Conservation (phyloP, 495 filamentous ascomycete genomes). For the Trichoderma virens region DNA sequence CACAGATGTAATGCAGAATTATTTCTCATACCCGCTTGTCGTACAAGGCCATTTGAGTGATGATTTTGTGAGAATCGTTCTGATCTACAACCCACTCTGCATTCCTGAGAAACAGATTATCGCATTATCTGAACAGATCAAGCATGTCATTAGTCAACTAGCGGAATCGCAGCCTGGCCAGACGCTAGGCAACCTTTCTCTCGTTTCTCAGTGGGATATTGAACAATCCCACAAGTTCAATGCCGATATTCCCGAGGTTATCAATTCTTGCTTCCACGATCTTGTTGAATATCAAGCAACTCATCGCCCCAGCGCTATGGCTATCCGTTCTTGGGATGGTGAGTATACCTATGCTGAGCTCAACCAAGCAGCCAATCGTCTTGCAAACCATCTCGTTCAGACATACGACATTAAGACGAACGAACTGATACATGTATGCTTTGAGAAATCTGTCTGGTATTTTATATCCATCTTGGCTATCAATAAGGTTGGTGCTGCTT, state of each 20-base stretch:
- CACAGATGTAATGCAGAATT: not conserved
- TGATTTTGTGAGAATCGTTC: not conserved
- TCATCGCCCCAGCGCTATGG: not conserved
- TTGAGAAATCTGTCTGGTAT: constrained; percentile 46
- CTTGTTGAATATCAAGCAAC: not conserved
- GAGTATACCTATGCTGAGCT: constrained; percentile 39
- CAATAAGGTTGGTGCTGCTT: constrained; percentile 50
- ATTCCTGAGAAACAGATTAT: not conserved
- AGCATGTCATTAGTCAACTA: not conserved
- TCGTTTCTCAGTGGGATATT: not conserved
- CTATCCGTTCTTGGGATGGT: constrained; percentile 38
- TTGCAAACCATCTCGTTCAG: constrained; percentile 35
- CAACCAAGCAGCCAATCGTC: constrained; percentile 30
- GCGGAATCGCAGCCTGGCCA: constrained; percentile 28
- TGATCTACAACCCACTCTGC: not conserved
- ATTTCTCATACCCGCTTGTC: not conserved
- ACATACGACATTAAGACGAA: constrained; percentile 43
- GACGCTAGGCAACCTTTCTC: constrained; percentile 10
- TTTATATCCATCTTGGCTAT: constrained; percentile 49
- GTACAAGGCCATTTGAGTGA: not conserved
- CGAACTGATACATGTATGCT: constrained; percentile 44
- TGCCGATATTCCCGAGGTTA: not conserved
- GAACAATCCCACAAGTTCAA: not conserved
- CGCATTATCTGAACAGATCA: not conserved
- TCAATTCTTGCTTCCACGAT: constrained; percentile 24